Evolutionary conservation across 495 filamentous ascomycete species (phyloP).

Genomic region (Daldinia bambusicola): DNA sequence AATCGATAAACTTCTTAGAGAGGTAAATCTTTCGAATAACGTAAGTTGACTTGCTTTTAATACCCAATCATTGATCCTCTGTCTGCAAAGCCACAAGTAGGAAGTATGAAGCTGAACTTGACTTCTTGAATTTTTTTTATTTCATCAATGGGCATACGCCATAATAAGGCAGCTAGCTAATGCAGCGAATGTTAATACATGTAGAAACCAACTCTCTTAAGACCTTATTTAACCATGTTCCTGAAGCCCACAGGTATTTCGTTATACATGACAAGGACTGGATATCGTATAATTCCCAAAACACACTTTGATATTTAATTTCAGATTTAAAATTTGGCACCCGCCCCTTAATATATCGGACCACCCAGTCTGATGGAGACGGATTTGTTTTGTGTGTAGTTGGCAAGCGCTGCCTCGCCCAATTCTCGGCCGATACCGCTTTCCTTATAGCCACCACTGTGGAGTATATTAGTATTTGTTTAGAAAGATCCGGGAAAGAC

Average conservation of each 20-base stretch:
- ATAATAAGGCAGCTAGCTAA: conserved; percentile 22
- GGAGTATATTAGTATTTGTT: not conserved
- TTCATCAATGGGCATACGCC: conserved; percentile 18
- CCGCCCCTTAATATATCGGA: conserved; percentile 51
- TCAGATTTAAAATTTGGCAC: conserved; percentile 8
- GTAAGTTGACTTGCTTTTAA: too few species aligned
- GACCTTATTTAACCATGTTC: conserved; percentile 16
- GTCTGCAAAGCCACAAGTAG: not conserved
- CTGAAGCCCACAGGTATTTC: conserved; percentile 9
- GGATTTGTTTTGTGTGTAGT: conserved; percentile 85
- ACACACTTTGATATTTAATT: conserved; percentile 8
- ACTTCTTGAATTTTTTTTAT: conserved; percentile 6
- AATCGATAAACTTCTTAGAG: too few species aligned
- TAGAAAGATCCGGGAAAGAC: not conserved
- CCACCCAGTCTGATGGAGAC: conserved; percentile 64
- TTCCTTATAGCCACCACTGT: conserved; percentile 84
- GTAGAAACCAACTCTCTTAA: conserved; percentile 20
- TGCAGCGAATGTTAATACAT: conserved; percentile 20
- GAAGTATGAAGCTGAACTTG: not conserved
- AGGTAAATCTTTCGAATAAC: too few species aligned
- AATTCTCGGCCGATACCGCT: conserved; percentile 94
- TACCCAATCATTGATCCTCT: too few species aligned
- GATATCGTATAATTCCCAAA: conserved; percentile 13
- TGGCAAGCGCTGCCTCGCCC: conserved; percentile 89
- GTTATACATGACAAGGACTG: conserved; percentile 14